Base-by-base conservation (phyloP, 192 early-diverging fungal genomes). In the Coemansia sp. region DNA sequence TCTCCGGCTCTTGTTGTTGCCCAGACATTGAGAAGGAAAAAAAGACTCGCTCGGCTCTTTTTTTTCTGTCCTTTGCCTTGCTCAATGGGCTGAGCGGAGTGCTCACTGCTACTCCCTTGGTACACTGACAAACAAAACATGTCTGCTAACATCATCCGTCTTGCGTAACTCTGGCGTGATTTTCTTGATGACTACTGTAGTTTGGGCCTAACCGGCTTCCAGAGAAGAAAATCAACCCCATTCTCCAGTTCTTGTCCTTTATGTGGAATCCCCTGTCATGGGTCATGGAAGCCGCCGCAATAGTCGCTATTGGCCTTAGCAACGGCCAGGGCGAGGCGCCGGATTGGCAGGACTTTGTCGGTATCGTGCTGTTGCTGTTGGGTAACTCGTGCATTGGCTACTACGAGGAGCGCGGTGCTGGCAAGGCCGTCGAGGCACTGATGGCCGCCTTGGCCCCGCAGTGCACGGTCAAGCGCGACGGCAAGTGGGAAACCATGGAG, bases 361-460 rank as follows among this genome's bases (percentile, higher is more conserved):
- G 93, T 80, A 90, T 97, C 53, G 69, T 94, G 29, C 70, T 93
- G 57, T 86, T 97, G 25, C 76, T 97, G 68, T 39, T 95, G 36
- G 88, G 86, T 64, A 97, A 97, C 83, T 90, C 95, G 32, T 76
- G 84, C 75, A 95, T 97, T 72, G 95, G 95, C 42, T 97, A 86
- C 76, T 79, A 91, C 69, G 94, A 97, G 84, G 95, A 97, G 80
- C 90, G 91, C 66, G 89, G 92, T 45, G 94, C 95, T 41, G 94
- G 94, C 73, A 91, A 90, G 73, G 93, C 95, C 42, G 88, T 97
- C 74, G 93, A 97, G 81, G 95, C 94, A 17, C 85, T 97, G 67
- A 97, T 94, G 88, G 93, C 90, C n/a, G 93, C 93, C 21, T 86
- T 95, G 10, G 94, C 95, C 21, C 91, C 93, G 36, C 90, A 94